Percentiles rank a stretch among this genome's conserved stretches.
Conservation (phyloP, 306 rosid species). For the Chamaecrista fasciculata region DNA sequence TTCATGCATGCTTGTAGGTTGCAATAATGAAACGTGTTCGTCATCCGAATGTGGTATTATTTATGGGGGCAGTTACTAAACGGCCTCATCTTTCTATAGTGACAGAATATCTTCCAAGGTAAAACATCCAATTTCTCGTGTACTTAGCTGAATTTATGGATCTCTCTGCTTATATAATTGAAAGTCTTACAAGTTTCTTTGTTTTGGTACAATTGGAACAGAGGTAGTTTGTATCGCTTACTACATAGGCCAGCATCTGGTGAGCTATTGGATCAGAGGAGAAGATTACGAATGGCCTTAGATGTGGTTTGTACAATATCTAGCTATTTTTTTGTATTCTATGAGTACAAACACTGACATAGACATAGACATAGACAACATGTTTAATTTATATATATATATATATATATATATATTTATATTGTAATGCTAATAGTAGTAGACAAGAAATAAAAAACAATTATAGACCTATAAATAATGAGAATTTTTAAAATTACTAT, state of each 20-base stretch:
- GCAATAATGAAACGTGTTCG: slow-evolving; percentile 98
- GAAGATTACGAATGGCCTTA: slow-evolving; percentile 81
- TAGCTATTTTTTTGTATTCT: slow-evolving; percentile 4
- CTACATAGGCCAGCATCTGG: slow-evolving; percentile 88
- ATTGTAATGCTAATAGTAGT: no score
- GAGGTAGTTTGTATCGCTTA: slow-evolving; percentile 89
- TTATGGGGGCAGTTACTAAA: slow-evolving; percentile 98
- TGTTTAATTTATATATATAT: no score
- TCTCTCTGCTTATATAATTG: not conserved
- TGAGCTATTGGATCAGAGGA: slow-evolving; percentile 77
- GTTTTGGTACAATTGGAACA: slow-evolving; percentile 34
- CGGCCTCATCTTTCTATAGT: slow-evolving; percentile 88
- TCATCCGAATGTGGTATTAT: slow-evolving; percentile 94
- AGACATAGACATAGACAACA: no score
- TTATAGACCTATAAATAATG: no score
- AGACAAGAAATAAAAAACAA: no score
- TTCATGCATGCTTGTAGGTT: slow-evolving; percentile 50
- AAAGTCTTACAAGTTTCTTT: slow-evolving; percentile 11
- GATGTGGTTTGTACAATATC: slow-evolving; percentile 72
- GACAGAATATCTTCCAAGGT: slow-evolving; percentile 94
- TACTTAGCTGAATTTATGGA: not conserved
- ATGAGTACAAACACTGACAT: no score
- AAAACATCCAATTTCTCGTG: slow-evolving; percentile 17
- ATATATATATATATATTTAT: no score
- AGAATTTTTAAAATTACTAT: no score